Evolutionary conservation across 768 basidiomycete genomes (phyloP).

Genomic region (Cantharellus anzutake): DNA sequence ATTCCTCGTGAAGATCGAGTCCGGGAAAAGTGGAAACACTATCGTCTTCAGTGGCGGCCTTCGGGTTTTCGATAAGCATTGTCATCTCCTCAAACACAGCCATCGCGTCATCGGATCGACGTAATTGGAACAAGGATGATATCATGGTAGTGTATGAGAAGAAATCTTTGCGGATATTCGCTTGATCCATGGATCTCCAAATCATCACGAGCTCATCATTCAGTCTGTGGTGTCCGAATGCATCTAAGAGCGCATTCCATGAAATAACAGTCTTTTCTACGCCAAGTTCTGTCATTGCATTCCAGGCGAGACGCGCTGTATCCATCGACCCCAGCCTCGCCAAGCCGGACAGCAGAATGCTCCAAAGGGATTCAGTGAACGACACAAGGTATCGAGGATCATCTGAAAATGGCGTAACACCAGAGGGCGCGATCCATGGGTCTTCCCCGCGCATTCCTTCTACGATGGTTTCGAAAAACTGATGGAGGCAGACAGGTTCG

Average conservation of each 20-base stretch:
- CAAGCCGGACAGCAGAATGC: slow-evolving; percentile 3
- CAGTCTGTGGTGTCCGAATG: slow-evolving; percentile 3
- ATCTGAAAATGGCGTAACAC: neutral
- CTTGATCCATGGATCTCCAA: slow-evolving; percentile 1
- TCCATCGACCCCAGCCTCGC: slow-evolving; percentile 2
- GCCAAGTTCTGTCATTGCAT: slow-evolving; percentile 1
- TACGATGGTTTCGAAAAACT: neutral
- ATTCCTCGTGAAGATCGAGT: neutral
- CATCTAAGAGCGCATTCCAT: slow-evolving; percentile 6
- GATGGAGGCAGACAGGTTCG: neutral
- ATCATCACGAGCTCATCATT: neutral
- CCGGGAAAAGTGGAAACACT: neutral
- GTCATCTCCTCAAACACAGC: neutral
- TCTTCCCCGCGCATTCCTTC: neutral
- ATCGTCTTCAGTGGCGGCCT: neutral
- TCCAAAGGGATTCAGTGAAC: neutral
- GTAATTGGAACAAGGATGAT: slow-evolving; percentile 6
- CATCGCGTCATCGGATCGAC: slow-evolving; percentile 3
- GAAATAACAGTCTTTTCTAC: neutral
- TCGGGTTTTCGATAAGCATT: neutral
- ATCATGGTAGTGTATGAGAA: slow-evolving; percentile 8
- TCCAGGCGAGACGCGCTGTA: neutral
- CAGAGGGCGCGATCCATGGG: neutral
- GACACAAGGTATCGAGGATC: neutral
- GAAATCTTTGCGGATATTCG: neutral